Base-by-base conservation (phyloP, 352 stramenopile species). In the Pythium rhizo-oryzae region DNA sequence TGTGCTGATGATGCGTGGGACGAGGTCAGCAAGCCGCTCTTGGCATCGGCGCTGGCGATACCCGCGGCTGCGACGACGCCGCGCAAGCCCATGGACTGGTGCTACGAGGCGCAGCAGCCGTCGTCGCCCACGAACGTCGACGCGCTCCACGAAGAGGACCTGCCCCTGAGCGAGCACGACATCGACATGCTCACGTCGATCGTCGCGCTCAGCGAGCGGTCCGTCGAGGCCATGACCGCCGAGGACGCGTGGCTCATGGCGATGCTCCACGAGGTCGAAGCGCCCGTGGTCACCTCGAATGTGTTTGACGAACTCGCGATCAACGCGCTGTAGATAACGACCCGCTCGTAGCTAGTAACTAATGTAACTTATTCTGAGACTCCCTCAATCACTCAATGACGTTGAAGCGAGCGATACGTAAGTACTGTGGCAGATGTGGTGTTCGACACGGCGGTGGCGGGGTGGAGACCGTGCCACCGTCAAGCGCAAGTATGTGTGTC, bases 221-320 rank as follows among this genome's bases (percentile, higher is more conserved):
- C 41, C 0, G n/a, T 9, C 25, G 51, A 62, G 1, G 37, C 23
- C 4, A 54, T 62, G 41, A 53, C 39, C 56, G 28, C 53, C 12
- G 60, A 60, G 41, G 60, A 67, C 25, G 51, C 60, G 11, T 61
- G 60, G 60, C 60, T 67, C 24, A 67, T 67, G 60, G 25, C 51
- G 37, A 55, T 67, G 60, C 51, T 67, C 5, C 43, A 67, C 11
- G 37, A 49, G n/a, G 55, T 61, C n/a, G 55, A 61, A 23, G 19
- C 55, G 23, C 55, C 55, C n/a, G 35, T 61, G 7, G 55, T 61
- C 16, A 51, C 55, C 0, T 25, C 55, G 11, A 61, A 25, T 15
- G 37, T 61, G 3, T 52, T 51, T 50, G 55, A 61, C 0, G 55
- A 61, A 13, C 55, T 61, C 35, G 55, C 55, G n/a, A 61, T 61